These are phyloP conservation scores for Auriscalpium vulgare DNA, from an alignment of 768 basidiomycete species.

Conservation along the genomic window DNA sequence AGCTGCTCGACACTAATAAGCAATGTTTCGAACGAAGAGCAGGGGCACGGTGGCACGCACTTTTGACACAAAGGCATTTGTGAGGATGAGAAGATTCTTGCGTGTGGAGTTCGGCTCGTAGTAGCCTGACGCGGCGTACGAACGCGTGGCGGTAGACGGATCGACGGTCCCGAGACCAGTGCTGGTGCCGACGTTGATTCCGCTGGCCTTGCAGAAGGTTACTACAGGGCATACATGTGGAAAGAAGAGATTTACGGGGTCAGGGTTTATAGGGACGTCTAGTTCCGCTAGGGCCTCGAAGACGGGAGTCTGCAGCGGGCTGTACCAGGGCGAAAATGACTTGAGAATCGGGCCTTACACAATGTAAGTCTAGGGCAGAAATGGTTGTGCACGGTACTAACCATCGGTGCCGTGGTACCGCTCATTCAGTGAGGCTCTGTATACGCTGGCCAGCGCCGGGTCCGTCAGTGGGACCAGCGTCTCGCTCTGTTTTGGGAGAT, in stretches of 20 bases:
- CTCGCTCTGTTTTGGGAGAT: constrained; percentile 5
- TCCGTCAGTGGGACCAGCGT: not conserved
- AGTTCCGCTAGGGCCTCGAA: constrained; percentile 8
- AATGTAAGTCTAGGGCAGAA: not conserved
- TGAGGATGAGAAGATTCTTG: constrained; percentile 4
- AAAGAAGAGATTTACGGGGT: not conserved
- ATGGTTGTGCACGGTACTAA: not conserved
- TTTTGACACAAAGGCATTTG: not conserved
- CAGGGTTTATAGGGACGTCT: constrained; percentile 13
- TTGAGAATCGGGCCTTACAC: constrained; percentile 13
- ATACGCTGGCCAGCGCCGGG: not conserved
- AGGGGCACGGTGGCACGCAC: constrained; percentile 21
- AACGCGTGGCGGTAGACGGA: constrained; percentile 18
- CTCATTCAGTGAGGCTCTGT: not conserved
- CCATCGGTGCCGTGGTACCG: constrained; percentile 9
- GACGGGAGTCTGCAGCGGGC: constrained; percentile 5
- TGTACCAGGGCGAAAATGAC: constrained; percentile 7
- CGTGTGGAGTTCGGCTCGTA: constrained; percentile 22
- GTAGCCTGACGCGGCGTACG: constrained; percentile 22
- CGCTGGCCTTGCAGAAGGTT: constrained; percentile 6
- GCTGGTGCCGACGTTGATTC: constrained; percentile 8
- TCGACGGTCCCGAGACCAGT: constrained; percentile 12
- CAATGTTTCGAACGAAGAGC: not conserved
- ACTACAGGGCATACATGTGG: too few relatives aligned
- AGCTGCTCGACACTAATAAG: not conserved